Base-by-base conservation (phyloP, 1,284 basidiomycete species). In the Fomitopsis betulina region DNA sequence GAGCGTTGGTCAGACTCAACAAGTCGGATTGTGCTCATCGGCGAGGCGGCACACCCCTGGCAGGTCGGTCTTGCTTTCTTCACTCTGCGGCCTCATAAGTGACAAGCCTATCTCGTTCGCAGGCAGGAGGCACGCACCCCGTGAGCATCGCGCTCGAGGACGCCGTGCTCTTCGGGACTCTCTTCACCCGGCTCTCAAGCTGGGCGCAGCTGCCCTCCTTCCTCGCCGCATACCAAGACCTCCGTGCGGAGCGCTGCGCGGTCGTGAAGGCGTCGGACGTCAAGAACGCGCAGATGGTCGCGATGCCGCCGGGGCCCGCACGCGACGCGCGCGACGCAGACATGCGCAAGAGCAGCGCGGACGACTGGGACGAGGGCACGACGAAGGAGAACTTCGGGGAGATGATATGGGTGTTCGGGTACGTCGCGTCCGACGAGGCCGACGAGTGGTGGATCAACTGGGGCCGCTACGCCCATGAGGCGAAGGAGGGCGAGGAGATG, bases 1-100 rank as follows among this genome's bases (percentile, higher is more conserved):
- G 79, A 84, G 42, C 76, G 82, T 23, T 87, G 86, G 86, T 78
- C 82, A 0, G 79, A 85, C 60, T 64, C 73, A 0, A 72, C 71
- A 25, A 74, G 74, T 2, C 72, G 72, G 17, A 68, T 82, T 19
- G 65, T 79, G n/a, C 67, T 82, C 6, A 65, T 82, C 37, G 81
- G 81, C 38, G 79, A 81, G 59, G 75, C 79, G 1, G 79, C 79
- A 5, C 80, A 81, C 63, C 75, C 79, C 0, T 71, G 78, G 54
- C 70, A 73, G 69, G 59, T 68, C 78, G 54, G 73, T 81, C 23
- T 38, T 8, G 8, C 27, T 30, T 30, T 30, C 5, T 38, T 5
- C 21, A 45, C 19, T 30, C 67, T 56, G 68, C 39, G 62, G 64
- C 75, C 73, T 55, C 53, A 70, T 64, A 78, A 78, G 73, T 51